These are phyloP conservation scores for Avena insularis DNA, from an alignment of 176 grass and related monocot genomes.

Conservation along the genomic window DNA sequence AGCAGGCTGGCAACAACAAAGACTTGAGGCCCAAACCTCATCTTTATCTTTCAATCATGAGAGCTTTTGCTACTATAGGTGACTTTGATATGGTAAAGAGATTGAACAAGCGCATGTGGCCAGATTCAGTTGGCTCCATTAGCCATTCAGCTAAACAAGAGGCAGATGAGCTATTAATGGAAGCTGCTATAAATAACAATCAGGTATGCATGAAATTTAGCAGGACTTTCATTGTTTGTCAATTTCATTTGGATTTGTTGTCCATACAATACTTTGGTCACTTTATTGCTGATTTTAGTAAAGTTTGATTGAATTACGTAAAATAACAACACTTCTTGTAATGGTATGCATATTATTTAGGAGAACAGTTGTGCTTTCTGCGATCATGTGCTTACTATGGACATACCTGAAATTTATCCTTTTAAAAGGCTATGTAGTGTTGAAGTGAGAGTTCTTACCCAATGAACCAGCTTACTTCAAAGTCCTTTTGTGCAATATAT, in stretches of 20 bases:
- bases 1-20: slow-evolving; percentile 67
- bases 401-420: not conserved
- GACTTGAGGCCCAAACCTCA: slow-evolving; percentile 85
- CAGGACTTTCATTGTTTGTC: slow-evolving; percentile 2
- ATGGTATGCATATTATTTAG: slow-evolving; percentile 23
- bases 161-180: slow-evolving; percentile 88
- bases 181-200: slow-evolving; percentile 87
- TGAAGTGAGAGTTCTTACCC: slow-evolving; percentile 11
- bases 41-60: slow-evolving; percentile 92
- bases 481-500: slow-evolving; percentile 3
- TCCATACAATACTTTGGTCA: slow-evolving; percentile 1
- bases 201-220: slow-evolving; percentile 57
- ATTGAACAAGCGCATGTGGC: slow-evolving; percentile 74
- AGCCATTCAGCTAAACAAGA: slow-evolving; percentile 64
- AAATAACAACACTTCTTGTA: not conserved
- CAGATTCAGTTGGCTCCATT: slow-evolving; percentile 84
- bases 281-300: slow-evolving; percentile 14
- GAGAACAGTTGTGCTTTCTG: not conserved
- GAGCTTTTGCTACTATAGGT: slow-evolving; percentile 76
- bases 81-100: slow-evolving; percentile 82
- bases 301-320: slow-evolving; percentile 8
- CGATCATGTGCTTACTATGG: slow-evolving; percentile 4
- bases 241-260: slow-evolving; percentile 29
- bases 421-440: slow-evolving; percentile 21
- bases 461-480: slow-evolving; percentile 14